Percentiles rank a stretch among this genome's conserved stretches.
Evolutionary conservation across 2,329 filamentous ascomycete genomes (phyloP).

Genomic region (Stagonosporopsis vannaccii): DNA sequence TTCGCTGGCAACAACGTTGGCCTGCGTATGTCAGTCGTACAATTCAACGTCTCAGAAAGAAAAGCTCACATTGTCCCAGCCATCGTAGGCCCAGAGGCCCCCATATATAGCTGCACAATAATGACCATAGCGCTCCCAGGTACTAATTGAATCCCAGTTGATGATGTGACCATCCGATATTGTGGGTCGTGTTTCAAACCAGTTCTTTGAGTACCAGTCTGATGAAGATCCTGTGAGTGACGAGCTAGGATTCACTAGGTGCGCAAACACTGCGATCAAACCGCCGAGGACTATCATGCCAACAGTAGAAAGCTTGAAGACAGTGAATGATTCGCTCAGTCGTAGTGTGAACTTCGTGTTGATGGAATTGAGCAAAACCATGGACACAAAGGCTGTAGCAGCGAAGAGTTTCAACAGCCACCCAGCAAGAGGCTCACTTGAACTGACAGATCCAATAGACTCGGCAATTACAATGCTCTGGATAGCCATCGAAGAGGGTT

Average conservation of each 20-base stretch:
- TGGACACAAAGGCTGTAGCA: slow-evolving; percentile 46
- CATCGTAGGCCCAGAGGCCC: slow-evolving; percentile 70
- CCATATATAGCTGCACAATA: slow-evolving; percentile 68
- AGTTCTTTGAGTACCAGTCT: slow-evolving; percentile 56
- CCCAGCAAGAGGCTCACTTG: slow-evolving; percentile 14
- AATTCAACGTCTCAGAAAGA: neutral
- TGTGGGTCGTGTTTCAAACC: slow-evolving; percentile 63
- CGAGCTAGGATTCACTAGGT: slow-evolving; percentile 37
- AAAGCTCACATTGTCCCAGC: slow-evolving; percentile 68
- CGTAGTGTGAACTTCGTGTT: slow-evolving; percentile 52
- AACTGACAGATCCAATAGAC: slow-evolving; percentile 58
- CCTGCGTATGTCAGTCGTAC: slow-evolving; percentile 27
- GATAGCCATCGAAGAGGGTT: slow-evolving; percentile 70
- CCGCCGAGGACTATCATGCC: slow-evolving; percentile 42
- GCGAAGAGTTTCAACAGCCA: slow-evolving; percentile 48
- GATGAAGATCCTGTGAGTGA: slow-evolving; percentile 35
- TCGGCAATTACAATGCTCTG: slow-evolving; percentile 68
- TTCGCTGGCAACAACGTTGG: slow-evolving; percentile 50
- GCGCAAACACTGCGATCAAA: slow-evolving; percentile 39
- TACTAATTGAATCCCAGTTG: slow-evolving; percentile 51
- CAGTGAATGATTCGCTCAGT: slow-evolving; percentile 53
- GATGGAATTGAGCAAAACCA: slow-evolving; percentile 55
- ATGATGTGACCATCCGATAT: slow-evolving; percentile 53
- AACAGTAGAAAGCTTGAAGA: slow-evolving; percentile 49
- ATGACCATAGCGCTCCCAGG: slow-evolving; percentile 68